These are phyloP conservation scores for Trichoderma oligosporum DNA, from an alignment of 2,329 filamentous ascomycete genomes.

Conservation along the genomic window DNA sequence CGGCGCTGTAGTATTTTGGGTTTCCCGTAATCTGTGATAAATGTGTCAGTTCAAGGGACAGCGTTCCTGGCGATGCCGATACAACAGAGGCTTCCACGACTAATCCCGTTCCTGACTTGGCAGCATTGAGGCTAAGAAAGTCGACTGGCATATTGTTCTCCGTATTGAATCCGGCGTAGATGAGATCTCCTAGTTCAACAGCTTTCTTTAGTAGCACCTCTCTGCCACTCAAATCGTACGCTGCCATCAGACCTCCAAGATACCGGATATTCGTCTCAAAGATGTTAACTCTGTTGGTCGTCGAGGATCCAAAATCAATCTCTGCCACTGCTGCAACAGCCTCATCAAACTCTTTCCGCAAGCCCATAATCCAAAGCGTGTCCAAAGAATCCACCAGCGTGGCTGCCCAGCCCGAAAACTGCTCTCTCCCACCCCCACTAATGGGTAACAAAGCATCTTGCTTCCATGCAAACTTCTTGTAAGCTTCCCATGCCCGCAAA, in stretches of 20 bases:
- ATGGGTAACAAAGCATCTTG: slow-evolving; percentile 61
- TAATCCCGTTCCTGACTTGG: slow-evolving; percentile 36
- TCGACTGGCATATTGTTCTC: slow-evolving; percentile 61
- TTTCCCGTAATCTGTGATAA: slow-evolving; percentile 70
- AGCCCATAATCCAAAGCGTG: slow-evolving; percentile 69
- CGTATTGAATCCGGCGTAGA: slow-evolving; percentile 66
- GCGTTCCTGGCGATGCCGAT: slow-evolving; percentile 54
- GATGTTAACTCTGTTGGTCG: slow-evolving; percentile 51
- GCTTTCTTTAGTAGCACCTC: slow-evolving; percentile 58
- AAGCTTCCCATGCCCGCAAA: slow-evolving; percentile 42
- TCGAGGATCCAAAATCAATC: slow-evolving; percentile 59
- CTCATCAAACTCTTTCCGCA: slow-evolving; percentile 61
- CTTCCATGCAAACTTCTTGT: slow-evolving; percentile 61
- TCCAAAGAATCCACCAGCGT: slow-evolving; percentile 66
- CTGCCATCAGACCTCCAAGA: slow-evolving; percentile 64
- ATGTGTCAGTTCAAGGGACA: slow-evolving; percentile 69
- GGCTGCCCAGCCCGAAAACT: slow-evolving; percentile 64
- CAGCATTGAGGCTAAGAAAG: slow-evolving; percentile 43
- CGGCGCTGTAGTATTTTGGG: slow-evolving; percentile 69
- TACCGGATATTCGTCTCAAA: slow-evolving; percentile 72
- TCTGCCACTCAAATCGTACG: slow-evolving; percentile 62
- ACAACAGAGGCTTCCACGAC: slow-evolving; percentile 37
- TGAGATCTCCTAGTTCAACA: slow-evolving; percentile 58
- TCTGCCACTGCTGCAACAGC: slow-evolving; percentile 54
- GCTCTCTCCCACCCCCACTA: slow-evolving; percentile 48